phyloP scores from a whole-genome alignment of 2,329 filamentous ascomycete genomes.

The Dryadomyces quercivorus region DNA sequence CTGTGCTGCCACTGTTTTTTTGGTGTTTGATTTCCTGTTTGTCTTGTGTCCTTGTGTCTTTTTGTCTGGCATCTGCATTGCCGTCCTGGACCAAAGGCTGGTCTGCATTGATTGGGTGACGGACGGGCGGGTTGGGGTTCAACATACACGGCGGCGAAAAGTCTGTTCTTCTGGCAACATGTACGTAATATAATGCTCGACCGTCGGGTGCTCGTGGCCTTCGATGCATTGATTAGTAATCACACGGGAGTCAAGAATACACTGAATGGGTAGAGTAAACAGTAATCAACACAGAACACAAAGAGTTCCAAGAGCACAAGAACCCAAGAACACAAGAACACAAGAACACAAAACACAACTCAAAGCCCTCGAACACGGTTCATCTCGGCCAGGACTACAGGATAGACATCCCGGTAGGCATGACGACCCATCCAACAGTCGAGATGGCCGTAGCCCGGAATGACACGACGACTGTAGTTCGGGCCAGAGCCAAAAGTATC shows the following conservation, averaged over 20 bases:
- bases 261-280: too few species aligned
- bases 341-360: too few species aligned
- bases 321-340: background rate
- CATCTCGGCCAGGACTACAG: conserved; percentile 40
- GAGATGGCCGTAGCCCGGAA: conserved; percentile 47
- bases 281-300: too few species aligned
- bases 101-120: background rate
- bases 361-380: conserved; percentile 40
- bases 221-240: too few species aligned
- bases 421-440: conserved; percentile 51
- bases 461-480: conserved; percentile 35
- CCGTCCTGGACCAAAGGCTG: background rate
- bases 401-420: conserved; percentile 47
- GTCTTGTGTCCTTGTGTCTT: background rate
- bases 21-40: background rate
- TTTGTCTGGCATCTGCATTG: background rate
- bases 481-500: conserved; percentile 27
- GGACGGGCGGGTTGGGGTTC: background rate
- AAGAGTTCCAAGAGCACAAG: background rate
- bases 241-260: too few species aligned
- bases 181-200: background rate
- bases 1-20: background rate
- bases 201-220: background rate
- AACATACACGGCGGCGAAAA: background rate
- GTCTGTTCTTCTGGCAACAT: background rate